phyloP scores from a whole-genome alignment of 2,329 filamentous ascomycete species.

The Colletotrichum scovillei region DNA sequence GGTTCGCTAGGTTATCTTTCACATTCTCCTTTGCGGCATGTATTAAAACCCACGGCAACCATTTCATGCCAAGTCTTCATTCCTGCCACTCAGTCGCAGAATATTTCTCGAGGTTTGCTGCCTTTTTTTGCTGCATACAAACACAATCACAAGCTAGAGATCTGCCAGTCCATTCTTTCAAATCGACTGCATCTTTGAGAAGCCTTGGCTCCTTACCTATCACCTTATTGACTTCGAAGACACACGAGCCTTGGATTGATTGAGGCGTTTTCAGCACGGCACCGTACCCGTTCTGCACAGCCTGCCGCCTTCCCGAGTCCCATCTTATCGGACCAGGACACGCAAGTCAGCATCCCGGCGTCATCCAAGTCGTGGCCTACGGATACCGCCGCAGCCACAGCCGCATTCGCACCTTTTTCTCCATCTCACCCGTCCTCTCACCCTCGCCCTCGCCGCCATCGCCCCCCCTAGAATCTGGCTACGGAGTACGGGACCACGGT shows the following conservation, averaged over 20 bases:
- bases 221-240: no score
- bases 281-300: not conserved
- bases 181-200: not conserved
- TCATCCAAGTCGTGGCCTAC: conserved; percentile 25
- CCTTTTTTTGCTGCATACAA: not conserved
- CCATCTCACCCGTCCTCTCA: not conserved
- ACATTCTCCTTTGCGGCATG: not conserved
- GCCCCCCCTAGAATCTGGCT: not conserved
- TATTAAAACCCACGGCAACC: conserved; percentile 5
- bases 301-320: not conserved
- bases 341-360: conserved; percentile 4
- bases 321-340: not conserved
- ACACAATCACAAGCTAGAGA: not conserved
- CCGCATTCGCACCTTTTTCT: not conserved
- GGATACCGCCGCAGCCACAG: conserved; percentile 6
- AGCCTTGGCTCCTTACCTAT: no score
- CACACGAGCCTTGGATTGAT: no score
- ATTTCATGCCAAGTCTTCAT: conserved; percentile 19
- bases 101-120: not conserved
- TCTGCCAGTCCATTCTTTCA: not conserved
- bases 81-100: not conserved
- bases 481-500: no score
- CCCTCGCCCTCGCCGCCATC: not conserved
- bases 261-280: no score
- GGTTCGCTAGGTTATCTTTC: no score